These are phyloP conservation scores for Zymoseptoria tritici DNA, from an alignment of 2,329 filamentous ascomycete genomes.

Conservation along the genomic window DNA sequence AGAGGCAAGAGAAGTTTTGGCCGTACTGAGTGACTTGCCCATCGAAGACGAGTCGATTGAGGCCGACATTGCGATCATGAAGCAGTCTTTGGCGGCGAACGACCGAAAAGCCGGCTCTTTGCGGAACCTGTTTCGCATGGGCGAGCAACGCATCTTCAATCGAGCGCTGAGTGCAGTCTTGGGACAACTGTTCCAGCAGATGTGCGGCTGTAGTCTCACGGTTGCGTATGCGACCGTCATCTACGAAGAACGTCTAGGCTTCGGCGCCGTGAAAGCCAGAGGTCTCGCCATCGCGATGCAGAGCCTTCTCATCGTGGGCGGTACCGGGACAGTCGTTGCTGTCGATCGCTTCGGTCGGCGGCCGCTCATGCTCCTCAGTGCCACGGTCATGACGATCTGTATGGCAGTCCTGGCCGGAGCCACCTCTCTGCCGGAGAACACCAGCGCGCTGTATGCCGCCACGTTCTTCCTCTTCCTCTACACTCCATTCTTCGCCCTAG, in stretches of 20 bases:
- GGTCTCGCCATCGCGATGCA: constrained; percentile 1
- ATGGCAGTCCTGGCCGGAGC: constrained; percentile 15
- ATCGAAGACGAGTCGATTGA: constrained; percentile 40
- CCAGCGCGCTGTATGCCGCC: constrained; percentile 5
- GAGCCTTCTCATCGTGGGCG: not conserved
- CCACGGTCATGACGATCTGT: constrained; percentile 16
- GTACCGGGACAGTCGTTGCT: constrained; percentile 1
- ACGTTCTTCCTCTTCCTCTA: constrained; percentile 19
- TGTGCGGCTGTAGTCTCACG: constrained; percentile 5
- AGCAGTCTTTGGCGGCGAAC: constrained; percentile 43
- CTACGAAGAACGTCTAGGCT: constrained; percentile 7
- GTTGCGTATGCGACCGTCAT: constrained; percentile 8
- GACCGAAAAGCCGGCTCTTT: constrained; percentile 30
- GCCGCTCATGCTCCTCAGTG: constrained; percentile 17
- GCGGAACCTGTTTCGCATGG: constrained; percentile 35
- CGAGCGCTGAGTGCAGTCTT: constrained; percentile 5
- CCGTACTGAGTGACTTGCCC: constrained; percentile 35
- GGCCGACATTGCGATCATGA: constrained; percentile 54
- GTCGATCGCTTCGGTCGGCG: constrained; percentile 18
- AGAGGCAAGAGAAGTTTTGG: constrained; percentile 35
- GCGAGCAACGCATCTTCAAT: constrained; percentile 10
- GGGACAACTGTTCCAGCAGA: constrained; percentile 7
- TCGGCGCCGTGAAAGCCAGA: constrained; percentile 7
- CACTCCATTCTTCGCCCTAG: constrained; percentile 18
- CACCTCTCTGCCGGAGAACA: not conserved